Conservation (phyloP, 345 rosid species). For the Ceriops tagal region DNA sequence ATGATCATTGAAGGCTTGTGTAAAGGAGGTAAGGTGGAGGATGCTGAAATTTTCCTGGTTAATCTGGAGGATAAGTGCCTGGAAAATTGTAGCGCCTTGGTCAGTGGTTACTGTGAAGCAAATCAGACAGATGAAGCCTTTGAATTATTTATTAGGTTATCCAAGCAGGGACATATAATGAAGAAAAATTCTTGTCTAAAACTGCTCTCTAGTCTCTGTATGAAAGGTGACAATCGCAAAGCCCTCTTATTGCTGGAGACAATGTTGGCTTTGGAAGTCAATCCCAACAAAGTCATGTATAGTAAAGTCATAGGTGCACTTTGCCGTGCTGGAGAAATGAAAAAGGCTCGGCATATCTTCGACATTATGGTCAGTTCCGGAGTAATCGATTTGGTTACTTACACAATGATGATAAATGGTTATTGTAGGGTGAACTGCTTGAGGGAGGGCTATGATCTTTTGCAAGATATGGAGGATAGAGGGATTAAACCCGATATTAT, state of each 20-base stretch:
- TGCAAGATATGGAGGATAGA: conserved; percentile 52
- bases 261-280: conserved; percentile 40
- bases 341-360: conserved; percentile 41
- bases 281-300: conserved; percentile 44
- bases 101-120: conserved; percentile 59
- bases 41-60: conserved; percentile 51
- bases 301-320: conserved; percentile 43
- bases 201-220: conserved; percentile 44
- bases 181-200: conserved; percentile 44
- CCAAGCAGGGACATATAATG: conserved; percentile 31
- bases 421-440: conserved; percentile 48
- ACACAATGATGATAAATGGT: conserved; percentile 61
- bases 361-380: conserved; percentile 34
- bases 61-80: conserved; percentile 34
- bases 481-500: conserved; percentile 61
- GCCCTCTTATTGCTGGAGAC: conserved; percentile 37
- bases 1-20: conserved; percentile 69
- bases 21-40: conserved; percentile 50
- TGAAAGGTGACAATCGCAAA: conserved; percentile 33
- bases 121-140: conserved; percentile 39
- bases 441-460: conserved; percentile 41
- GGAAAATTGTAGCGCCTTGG: conserved; percentile 49
- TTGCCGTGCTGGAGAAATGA: conserved; percentile 38
- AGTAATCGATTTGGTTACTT: conserved; percentile 39
- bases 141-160: conserved; percentile 31